Conservation (phyloP, 768 basidiomycete species). For the Suillus weaverae region DNA sequence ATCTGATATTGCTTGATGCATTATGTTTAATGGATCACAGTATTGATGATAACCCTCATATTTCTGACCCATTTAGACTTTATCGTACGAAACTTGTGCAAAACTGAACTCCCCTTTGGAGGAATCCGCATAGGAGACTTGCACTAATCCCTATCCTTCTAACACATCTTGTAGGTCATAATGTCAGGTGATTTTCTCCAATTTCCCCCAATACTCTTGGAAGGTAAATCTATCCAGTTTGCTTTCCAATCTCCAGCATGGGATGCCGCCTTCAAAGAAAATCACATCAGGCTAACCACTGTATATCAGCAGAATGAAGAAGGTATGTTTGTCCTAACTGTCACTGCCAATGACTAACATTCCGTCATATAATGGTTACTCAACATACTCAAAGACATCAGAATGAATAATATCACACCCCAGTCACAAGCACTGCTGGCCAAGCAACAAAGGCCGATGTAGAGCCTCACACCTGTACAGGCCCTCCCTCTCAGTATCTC, state of each 20-base stretch:
- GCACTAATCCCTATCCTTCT: neutral
- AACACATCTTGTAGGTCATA: neutral
- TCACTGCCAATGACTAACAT: neutral
- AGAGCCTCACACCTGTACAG: too few relatives aligned
- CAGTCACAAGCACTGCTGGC: too few relatives aligned
- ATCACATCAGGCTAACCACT: neutral
- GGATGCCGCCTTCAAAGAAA: neutral
- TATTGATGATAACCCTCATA: neutral
- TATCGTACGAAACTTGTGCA: neutral
- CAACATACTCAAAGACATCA: too few relatives aligned
- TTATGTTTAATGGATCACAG: neutral
- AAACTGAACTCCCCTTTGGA: neutral
- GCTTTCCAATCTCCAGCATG: neutral
- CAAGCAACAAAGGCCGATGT: too few relatives aligned
- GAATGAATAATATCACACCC: neutral
- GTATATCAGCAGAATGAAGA: neutral
- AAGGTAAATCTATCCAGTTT: neutral
- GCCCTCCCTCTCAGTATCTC: too few relatives aligned
- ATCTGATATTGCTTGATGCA: neutral
- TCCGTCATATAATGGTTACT: too few relatives aligned
- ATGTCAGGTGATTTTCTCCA: neutral
- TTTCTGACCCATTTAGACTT: neutral
- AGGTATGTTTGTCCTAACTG: neutral
- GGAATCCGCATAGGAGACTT: neutral
- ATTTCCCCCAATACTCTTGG: neutral